phyloP scores from a whole-genome alignment of 306 rosid species.

The Cucurbita ficifolia region DNA sequence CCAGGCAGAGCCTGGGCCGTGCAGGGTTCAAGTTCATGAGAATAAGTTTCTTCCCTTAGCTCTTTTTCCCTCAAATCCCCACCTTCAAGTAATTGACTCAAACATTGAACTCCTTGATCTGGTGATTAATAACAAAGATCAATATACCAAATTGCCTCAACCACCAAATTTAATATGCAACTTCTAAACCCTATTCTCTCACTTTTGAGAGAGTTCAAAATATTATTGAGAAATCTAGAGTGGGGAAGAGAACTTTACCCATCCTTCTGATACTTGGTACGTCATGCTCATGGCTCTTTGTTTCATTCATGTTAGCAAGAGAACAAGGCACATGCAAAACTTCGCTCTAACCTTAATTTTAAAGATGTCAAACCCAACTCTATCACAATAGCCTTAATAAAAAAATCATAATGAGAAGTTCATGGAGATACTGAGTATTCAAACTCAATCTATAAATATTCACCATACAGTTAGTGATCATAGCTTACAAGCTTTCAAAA shows the following conservation, averaged over 20 bases:
- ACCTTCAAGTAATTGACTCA: constrained; percentile 24
- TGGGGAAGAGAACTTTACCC: constrained; percentile 9
- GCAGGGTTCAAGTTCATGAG: constrained; percentile 44
- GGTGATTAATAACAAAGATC: not conserved
- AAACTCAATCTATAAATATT: not conserved
- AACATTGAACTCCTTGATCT: constrained; percentile 26
- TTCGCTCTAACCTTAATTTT: constrained; percentile 46
- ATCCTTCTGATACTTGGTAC: constrained; percentile 17
- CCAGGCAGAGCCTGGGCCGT: constrained; percentile 64
- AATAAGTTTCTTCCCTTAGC: constrained; percentile 15
- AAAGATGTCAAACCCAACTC: not conserved
- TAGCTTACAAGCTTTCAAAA: not conserved
- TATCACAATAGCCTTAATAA: not conserved
- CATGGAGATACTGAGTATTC: not conserved
- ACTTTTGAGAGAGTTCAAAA: not conserved
- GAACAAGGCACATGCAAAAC: constrained; percentile 26
- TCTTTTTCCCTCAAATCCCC: constrained; percentile 32
- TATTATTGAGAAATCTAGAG: not conserved
- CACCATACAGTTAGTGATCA: not conserved
- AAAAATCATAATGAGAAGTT: not conserved
- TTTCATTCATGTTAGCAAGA: constrained; percentile 22
- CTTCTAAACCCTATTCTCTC: not conserved
- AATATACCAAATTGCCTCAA: not conserved
- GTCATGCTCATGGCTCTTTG: constrained; percentile 9
- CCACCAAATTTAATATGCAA: not conserved